Evolutionary conservation across 176 grass and related monocot genomes (phyloP), one percentile per base, ranked within the genome.

Genomic region (Eragrostis curvula): DNA sequence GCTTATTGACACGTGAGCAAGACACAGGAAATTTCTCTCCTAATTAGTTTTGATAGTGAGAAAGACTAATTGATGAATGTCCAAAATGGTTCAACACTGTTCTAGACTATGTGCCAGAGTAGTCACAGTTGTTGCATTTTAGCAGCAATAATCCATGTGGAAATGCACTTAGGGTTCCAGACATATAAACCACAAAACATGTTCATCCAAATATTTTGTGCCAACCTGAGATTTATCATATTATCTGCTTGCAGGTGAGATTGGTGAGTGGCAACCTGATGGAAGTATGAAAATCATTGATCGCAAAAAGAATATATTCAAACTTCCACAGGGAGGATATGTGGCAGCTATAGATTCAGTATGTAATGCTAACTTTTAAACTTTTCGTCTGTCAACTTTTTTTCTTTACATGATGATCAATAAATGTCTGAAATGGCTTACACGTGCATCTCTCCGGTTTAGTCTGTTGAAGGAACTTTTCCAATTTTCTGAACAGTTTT

Each of bases 251-350:
- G 51, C 79, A 97, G 91, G 91, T 42, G 94, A 97, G 49, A 88
- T 97, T 70, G 94, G 94, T 73, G 91, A 97, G 66, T 97, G 94
- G 94, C 94, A 94, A 69, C 80, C 87, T 73, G 87, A 94, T 84
- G 94, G 94, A 81, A 91, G 82, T 90, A 83, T 97, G 87, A 97
- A 94, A 92, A 94, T 97, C 66, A 94, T 97, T 75, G 94, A 97
- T 42, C 79, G 91, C 21, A 94, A 94, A 84, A 97, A 97, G 83
- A 97, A 97, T 58, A 97, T 97, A 73, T 97, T 94, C 71, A 97
- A 97, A 79, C 85, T 97, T 74, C 94, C 94, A 74, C 91, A 97
- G 84, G 91, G 94, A 86, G 94, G 94, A 86, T 97, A 94, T 74
- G 94, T 97, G 46, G 94, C 87, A 30, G 94, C 44, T 82, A 63